Evolutionary conservation across 805 yeast genomes (phyloP), one percentile per base, ranked within the genome.

Genomic region (Yarrowia keelungensis): DNA sequence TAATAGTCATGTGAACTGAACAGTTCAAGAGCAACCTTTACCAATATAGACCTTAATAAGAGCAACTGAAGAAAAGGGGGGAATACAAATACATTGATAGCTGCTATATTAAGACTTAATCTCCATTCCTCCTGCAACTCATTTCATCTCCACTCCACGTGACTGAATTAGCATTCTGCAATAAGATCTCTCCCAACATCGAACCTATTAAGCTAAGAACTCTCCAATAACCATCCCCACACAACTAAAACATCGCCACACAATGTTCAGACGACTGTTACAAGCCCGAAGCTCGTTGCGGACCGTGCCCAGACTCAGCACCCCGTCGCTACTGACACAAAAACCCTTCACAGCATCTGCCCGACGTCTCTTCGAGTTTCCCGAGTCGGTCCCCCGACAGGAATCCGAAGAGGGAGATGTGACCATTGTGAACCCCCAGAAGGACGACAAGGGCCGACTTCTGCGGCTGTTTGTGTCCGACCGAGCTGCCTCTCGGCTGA

Each of bases 401-500:
- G 38, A 35, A 3, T 22, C 45, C 14, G 51, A 47, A 19, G 19
- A 19, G 19, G 19, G 19, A 38, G 47, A 49, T 10, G 22, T 42
- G 12, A 70, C 70, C 39, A 68, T 78, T 42, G 71, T 66, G 8
- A 78, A 78, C 71, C 77, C 80, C 32, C 67, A 71, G 70, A 71
- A 73, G 67, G 72, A 72, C 68, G 78, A 76, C 32, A 68, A 72
- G 41, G 83, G 83, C 7, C 75, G 79, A 43, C 75, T 79, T 2
- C 71, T 83, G 61, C 67, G 71, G 22, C 70, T 82, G 19, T 78
- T 76, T 19, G 74, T 82, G 10, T 74, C 83, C 1, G 76, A 78
- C 19, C 70, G 79, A 14, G 85, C 85, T 0, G 77, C 81, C 12
- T 72, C 73, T 43, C 89, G 89, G 76, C 79, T 91, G 51, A 82